These are phyloP conservation scores for Blastocystis sp. DNA, from an alignment of 352 stramenopile species.

Conservation along the genomic window DNA sequence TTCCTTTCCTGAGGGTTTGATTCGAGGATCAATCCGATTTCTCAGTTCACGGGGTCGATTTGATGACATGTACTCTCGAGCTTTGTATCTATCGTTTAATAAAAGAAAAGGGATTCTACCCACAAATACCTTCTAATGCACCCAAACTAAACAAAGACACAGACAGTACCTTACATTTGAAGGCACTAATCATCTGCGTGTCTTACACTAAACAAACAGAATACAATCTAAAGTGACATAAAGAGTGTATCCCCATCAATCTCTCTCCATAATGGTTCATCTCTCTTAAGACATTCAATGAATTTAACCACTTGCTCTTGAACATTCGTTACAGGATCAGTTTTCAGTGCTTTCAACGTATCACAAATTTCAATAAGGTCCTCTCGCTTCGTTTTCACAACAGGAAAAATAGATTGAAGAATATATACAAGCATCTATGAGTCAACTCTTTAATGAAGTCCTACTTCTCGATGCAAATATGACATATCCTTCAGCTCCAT, in stretches of 20 bases:
- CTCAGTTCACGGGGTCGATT: constrained; percentile 20
- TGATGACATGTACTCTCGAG: not conserved
- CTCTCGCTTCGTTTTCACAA: not conserved
- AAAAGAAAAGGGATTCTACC: not conserved
- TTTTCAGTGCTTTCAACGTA: not conserved
- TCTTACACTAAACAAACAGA: not conserved
- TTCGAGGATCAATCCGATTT: constrained; percentile 39
- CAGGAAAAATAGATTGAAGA: not conserved
- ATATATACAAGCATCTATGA: not conserved
- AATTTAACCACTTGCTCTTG: not conserved
- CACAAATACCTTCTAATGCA: not conserved
- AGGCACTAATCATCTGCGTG: not conserved
- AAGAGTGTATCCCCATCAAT: not conserved
- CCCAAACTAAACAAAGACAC: not conserved
- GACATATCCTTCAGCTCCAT: not conserved
- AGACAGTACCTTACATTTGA: not conserved
- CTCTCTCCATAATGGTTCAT: not conserved
- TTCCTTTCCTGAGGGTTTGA: constrained; percentile 21
- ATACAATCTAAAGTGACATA: not conserved
- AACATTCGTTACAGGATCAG: not conserved
- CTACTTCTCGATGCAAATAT: not conserved
- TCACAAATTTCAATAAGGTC: not conserved
- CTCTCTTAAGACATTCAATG: not conserved
- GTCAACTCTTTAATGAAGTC: not conserved
- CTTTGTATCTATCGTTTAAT: not conserved